A percentile compares a stretch with the other conserved stretches of the same genome.
phyloP scores from a whole-genome alignment of 306 rosid genomes.

The Cucumis cinereus region DNA sequence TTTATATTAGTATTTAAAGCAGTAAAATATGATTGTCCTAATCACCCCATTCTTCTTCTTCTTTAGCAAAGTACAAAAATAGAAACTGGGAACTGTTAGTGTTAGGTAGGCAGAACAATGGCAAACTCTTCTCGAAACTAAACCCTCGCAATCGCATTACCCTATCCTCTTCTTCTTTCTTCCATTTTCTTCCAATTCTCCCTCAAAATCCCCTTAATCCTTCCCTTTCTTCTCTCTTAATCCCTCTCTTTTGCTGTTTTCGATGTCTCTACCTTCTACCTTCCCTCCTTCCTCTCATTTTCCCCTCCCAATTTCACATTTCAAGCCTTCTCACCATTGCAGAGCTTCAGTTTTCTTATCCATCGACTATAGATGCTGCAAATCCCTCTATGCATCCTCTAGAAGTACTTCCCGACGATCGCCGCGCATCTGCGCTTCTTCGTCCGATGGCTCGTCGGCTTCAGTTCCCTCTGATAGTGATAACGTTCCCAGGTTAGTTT shows the following conservation, averaged over 20 bases:
- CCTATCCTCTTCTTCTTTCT: neutral
- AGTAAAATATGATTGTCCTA: too few relatives aligned
- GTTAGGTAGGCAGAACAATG: neutral
- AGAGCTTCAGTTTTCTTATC: constrained; percentile 12
- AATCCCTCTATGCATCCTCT: constrained; percentile 13
- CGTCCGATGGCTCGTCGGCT: constrained; percentile 33
- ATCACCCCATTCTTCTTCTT: neutral
- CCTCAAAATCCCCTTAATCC: neutral
- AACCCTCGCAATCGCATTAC: neutral
- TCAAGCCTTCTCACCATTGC: constrained; percentile 2
- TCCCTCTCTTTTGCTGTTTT: neutral
- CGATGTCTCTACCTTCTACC: constrained; percentile 35
- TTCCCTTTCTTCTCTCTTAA: neutral
- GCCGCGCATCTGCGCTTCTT: constrained; percentile 30
- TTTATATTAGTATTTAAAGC: too few relatives aligned
- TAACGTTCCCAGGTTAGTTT: constrained; percentile 40
- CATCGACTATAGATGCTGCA: constrained; percentile 10
- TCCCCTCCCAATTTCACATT: constrained; percentile 19
- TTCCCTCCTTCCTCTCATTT: constrained; percentile 29
- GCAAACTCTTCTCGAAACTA: neutral
- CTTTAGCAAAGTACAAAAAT: neutral
- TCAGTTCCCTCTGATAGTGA: constrained; percentile 20
- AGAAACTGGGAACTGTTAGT: neutral
- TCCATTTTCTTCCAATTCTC: neutral
- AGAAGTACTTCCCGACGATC: constrained; percentile 17